These are phyloP conservation scores for Agrostemma githago DNA, from an alignment of 148 eudicot species.

Conservation along the genomic window DNA sequence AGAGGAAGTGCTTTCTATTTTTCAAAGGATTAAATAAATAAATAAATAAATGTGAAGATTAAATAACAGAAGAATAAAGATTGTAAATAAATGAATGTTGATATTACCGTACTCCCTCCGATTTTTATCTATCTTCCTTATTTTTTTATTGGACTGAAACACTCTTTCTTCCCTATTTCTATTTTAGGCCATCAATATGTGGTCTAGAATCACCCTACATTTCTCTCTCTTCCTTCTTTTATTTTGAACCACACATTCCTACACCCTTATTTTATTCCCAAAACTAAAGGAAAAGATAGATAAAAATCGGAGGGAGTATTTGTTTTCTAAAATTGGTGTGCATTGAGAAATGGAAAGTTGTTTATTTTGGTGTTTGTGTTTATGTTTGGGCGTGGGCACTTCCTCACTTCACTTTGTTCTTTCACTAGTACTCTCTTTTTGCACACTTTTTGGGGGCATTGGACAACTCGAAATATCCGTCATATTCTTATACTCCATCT, in stretches of 20 bases:
- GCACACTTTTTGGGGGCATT: not conserved
- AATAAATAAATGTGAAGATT: not conserved
- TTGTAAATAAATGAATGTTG: not conserved
- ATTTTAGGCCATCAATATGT: no score
- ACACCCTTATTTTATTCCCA: no score
- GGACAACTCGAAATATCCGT: not conserved
- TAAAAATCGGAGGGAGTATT: no score
- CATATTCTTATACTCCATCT: no score
- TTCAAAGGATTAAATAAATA: not conserved
- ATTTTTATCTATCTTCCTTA: no score
- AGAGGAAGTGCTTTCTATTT: not conserved
- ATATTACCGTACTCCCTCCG: no score
- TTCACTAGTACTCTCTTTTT: not conserved
- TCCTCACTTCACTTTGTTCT: not conserved
- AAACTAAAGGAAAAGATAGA: no score
- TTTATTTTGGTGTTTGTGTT: not conserved
- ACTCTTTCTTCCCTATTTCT: no score
- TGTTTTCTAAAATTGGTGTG: not conserved
- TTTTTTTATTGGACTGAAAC: no score
- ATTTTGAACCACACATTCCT: no score
- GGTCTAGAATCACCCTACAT: no score
- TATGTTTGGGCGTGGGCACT: not conserved
- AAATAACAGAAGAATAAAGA: not conserved
- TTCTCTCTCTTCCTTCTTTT: no score
- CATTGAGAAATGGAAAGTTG: not conserved